Evolutionary conservation across 805 yeast species (phyloP).

Genomic region (Kregervanrija pseudodelftensis): DNA sequence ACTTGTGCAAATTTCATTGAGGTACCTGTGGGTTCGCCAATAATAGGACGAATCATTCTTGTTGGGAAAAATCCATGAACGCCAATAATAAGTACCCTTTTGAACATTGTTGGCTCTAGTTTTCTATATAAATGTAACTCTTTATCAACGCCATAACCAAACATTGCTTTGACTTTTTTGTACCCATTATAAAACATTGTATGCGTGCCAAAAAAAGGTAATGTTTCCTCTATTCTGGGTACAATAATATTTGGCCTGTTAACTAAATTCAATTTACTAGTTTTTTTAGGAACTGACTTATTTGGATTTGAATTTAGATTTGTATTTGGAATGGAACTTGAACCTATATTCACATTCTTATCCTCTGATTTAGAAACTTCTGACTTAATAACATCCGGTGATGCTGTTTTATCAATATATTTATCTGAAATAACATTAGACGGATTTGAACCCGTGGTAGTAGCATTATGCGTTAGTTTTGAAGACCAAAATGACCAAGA

Average conservation of each 20-base stretch:
- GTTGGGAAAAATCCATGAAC: conserved; percentile 97
- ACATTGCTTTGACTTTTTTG: conserved; percentile 10
- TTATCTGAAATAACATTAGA: conserved; percentile 2
- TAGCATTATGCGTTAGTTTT: not conserved
- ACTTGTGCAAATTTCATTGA: conserved; percentile 85
- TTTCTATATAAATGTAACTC: conserved; percentile 17
- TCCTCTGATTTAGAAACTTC: conserved; percentile 4
- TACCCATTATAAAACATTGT: conserved; percentile 9
- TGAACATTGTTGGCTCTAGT: conserved; percentile 23
- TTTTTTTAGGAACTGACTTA: no score
- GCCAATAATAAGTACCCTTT: conserved; percentile 75
- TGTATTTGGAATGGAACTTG: not conserved
- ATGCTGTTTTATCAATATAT: not conserved
- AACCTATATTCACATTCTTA: not conserved
- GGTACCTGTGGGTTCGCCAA: conserved; percentile 96
- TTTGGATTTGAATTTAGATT: no score
- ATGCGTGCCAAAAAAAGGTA: conserved; percentile 18
- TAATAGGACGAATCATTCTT: conserved; percentile 70
- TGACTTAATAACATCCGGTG: conserved; percentile 8
- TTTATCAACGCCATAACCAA: conserved; percentile 11
- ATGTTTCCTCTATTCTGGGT: conserved; percentile 20
- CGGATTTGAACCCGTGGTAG: not conserved
- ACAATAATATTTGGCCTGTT: conserved; percentile 21
- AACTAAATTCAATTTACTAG: no score
- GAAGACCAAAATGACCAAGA: conserved; percentile 27